Evolutionary conservation across 176 grass and related monocot species (phyloP).

Genomic region (Melocanna baccifera): DNA sequence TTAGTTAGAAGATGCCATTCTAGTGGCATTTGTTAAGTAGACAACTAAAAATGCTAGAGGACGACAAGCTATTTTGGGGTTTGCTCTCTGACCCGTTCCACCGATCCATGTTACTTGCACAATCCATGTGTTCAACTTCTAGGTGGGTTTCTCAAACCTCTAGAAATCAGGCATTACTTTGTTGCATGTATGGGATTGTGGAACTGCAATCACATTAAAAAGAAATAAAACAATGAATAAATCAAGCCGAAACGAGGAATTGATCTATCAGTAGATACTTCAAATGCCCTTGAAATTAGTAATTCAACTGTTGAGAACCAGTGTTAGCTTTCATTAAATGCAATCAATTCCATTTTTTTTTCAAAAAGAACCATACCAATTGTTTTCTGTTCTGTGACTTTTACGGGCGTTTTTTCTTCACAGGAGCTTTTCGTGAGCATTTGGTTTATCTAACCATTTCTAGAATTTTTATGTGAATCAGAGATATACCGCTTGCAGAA

Average conservation of each 20-base stretch:
- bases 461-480: slow-evolving; percentile 13
- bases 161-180: neutral
- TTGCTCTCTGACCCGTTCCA: neutral
- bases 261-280: neutral
- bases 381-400: neutral
- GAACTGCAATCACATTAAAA: neutral
- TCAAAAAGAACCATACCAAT: neutral
- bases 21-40: neutral
- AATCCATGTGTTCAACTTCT: neutral
- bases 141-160: neutral
- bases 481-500: slow-evolving; percentile 51
- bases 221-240: neutral
- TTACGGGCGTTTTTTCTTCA: neutral
- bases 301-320: neutral
- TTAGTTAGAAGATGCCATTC: neutral
- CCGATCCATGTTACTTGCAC: neutral
- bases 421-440: neutral
- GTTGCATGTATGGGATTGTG: neutral
- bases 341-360: neutral
- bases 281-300: neutral
- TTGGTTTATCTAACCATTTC: neutral
- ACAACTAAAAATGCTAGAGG: neutral
- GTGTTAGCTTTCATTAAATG: neutral
- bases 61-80: neutral
- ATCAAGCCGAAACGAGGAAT: neutral